Evolutionary conservation across 345 rosid species (phyloP).

Genomic region (Rhodamnia argentea): DNA sequence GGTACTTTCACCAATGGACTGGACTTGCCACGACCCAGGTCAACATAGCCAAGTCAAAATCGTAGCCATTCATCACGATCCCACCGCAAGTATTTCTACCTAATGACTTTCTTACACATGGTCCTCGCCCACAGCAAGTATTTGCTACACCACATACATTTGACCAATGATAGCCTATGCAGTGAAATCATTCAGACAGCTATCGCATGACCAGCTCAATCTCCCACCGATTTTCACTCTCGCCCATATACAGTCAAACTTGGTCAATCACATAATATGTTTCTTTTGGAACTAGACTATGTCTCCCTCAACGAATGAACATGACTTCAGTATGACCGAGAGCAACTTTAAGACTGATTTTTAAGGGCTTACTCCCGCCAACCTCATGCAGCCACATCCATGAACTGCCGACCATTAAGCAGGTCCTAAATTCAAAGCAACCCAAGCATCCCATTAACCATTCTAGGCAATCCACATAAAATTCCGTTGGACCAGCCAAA

Average conservation of each 20-base stretch:
- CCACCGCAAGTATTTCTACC: neutral
- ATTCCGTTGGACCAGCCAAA: neutral
- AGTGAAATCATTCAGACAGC: neutral
- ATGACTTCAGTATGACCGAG: neutral
- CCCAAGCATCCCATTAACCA: neutral
- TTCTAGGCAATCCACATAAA: neutral
- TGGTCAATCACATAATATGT: neutral
- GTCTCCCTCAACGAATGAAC: neutral
- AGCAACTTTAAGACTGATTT: neutral
- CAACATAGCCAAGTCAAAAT: neutral
- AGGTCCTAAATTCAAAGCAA: neutral
- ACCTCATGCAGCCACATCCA: neutral
- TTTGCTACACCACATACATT: neutral
- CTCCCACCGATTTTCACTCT: neutral
- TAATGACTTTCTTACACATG: neutral
- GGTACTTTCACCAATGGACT: neutral
- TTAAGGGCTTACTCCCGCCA: neutral
- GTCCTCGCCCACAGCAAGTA: neutral
- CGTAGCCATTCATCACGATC: neutral
- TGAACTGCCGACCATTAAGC: neutral
- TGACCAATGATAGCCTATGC: neutral
- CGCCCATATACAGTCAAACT: neutral
- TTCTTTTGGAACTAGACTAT: neutral
- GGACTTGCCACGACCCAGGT: neutral
- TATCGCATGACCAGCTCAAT: neutral